phyloP scores from a whole-genome alignment of 1,139 yeast species.

The Blastobotrys buckinghamii region DNA sequence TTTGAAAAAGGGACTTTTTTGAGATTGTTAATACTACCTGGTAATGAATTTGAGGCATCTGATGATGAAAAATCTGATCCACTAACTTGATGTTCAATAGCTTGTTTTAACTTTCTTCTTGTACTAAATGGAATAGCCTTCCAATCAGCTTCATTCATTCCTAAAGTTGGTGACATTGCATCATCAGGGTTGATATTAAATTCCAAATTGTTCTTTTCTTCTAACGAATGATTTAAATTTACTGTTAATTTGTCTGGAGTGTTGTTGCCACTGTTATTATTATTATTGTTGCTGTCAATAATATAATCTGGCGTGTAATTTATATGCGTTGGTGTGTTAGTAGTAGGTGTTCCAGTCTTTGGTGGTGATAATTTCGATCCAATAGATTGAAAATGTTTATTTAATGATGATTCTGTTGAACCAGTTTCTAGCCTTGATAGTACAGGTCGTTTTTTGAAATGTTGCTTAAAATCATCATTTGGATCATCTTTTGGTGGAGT shows the following conservation, averaged over 20 bases:
- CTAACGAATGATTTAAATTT: neutral
- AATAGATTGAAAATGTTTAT: neutral
- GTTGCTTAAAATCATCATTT: neutral
- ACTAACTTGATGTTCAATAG: slow-evolving; percentile 14
- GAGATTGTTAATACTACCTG: slow-evolving; percentile 1
- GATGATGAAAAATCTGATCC: neutral
- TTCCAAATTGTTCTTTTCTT: slow-evolving; percentile 7
- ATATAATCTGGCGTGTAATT: neutral
- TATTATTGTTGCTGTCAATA: neutral
- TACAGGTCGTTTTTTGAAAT: neutral
- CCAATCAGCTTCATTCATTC: slow-evolving; percentile 25
- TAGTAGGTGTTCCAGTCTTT: neutral
- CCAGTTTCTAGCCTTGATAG: neutral
- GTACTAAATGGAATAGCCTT: slow-evolving; percentile 27
- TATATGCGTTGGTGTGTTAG: neutral
- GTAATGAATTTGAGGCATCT: slow-evolving; percentile 3
- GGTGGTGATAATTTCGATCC: neutral
- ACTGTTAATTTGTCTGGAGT: neutral
- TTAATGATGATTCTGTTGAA: neutral
- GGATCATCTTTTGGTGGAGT: neutral
- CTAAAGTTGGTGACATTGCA: slow-evolving; percentile 22
- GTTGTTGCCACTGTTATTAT: neutral
- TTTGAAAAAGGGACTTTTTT: slow-evolving; percentile 17
- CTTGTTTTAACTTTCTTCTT: slow-evolving; percentile 22
- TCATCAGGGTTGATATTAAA: slow-evolving; percentile 13